Percentiles rank a stretch among this genome's conserved stretches.
These are phyloP conservation scores for Colletotrichum eremochloae DNA, from an alignment of 2,329 filamentous ascomycete species.

Conservation along the genomic window DNA sequence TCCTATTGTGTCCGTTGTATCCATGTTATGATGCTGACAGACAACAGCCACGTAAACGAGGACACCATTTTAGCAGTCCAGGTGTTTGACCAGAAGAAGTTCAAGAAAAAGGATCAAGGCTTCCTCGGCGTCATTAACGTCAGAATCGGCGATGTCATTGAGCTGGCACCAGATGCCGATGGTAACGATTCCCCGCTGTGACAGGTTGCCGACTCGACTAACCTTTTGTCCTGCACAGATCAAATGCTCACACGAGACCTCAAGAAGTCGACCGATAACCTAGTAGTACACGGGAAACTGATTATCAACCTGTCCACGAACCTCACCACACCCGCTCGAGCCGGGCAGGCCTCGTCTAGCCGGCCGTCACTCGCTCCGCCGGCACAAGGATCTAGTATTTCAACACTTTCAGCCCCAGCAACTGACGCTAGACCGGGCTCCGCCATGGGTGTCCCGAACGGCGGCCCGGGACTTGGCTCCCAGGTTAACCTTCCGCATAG, in stretches of 20 bases:
- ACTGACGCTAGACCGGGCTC: slow-evolving; percentile 66
- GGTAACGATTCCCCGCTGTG: slow-evolving; percentile 69
- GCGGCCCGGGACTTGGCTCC: slow-evolving; percentile 56
- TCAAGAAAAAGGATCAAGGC: slow-evolving; percentile 99
- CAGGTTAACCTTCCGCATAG: slow-evolving; percentile 60
- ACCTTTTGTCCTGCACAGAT: slow-evolving; percentile 70
- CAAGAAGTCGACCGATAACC: slow-evolving; percentile 97
- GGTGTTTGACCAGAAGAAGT: slow-evolving; percentile 99
- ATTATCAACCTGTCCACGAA: slow-evolving; percentile 98
- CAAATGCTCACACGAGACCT: slow-evolving; percentile 98
- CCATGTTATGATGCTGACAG: slow-evolving; percentile 17
- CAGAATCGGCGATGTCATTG: slow-evolving; percentile 92
- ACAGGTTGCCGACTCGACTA: slow-evolving; percentile 43
- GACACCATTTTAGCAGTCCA: slow-evolving; percentile 97
- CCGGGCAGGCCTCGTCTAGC: slow-evolving; percentile 58
- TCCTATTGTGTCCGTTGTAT: slow-evolving; percentile 42
- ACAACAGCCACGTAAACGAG: slow-evolving; percentile 84
- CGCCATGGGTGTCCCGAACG: slow-evolving; percentile 64
- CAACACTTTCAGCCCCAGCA: slow-evolving; percentile 58
- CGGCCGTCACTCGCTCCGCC: slow-evolving; percentile 61
- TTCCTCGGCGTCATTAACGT: slow-evolving; percentile 99
- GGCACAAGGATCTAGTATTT: slow-evolving; percentile 58
- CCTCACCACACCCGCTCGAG: slow-evolving; percentile 76
- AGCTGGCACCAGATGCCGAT: slow-evolving; percentile 89
- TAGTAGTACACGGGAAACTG: slow-evolving; percentile 97